A percentile compares a stretch with the other conserved stretches of the same genome.
These are phyloP conservation scores for Neurospora sp. DNA, from an alignment of 2,329 filamentous ascomycete genomes.

Conservation along the genomic window DNA sequence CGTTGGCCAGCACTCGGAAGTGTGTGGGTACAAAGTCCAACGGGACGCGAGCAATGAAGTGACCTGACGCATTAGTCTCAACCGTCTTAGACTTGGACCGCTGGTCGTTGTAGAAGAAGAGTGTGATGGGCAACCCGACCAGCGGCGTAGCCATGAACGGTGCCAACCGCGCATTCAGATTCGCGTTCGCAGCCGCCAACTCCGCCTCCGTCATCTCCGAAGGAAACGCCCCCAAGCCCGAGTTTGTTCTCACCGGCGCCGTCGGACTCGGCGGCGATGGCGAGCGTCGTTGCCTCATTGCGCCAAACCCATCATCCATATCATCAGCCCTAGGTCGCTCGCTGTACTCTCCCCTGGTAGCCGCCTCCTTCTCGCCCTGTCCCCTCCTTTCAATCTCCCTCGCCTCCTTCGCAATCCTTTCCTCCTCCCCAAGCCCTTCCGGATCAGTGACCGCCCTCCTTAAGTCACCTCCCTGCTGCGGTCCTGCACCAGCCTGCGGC, in stretches of 20 bases:
- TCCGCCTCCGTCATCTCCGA: conserved; percentile 64
- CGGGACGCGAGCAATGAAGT: conserved; percentile 71
- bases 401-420: conserved; percentile 64
- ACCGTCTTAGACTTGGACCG: conserved; percentile 77
- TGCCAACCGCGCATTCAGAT: conserved; percentile 76
- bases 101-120: conserved; percentile 89
- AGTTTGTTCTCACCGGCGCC: conserved; percentile 25
- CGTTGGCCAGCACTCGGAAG: conserved; percentile 76
- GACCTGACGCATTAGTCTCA: conserved; percentile 76
- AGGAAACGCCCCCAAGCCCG: conserved; percentile 11
- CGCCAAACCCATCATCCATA: conserved; percentile 25
- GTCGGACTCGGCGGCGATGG: conserved; percentile 32
- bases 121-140: conserved; percentile 66
- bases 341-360: conserved; percentile 63
- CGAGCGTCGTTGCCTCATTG: conserved; percentile 22
- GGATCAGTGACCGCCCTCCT: conserved; percentile 22
- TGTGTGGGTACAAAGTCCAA: conserved; percentile 87
- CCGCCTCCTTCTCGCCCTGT: conserved; percentile 59
- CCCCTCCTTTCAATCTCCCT: conserved; percentile 66
- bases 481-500: conserved; percentile 19
- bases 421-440: conserved; percentile 44
- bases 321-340: conserved; percentile 45
- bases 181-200: conserved; percentile 67
- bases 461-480: conserved; percentile 21
- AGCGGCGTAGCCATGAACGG: conserved; percentile 85